These are phyloP conservation scores for Xylaria hypoxylon DNA, from an alignment of 2,329 filamentous ascomycete species.

Conservation along the genomic window DNA sequence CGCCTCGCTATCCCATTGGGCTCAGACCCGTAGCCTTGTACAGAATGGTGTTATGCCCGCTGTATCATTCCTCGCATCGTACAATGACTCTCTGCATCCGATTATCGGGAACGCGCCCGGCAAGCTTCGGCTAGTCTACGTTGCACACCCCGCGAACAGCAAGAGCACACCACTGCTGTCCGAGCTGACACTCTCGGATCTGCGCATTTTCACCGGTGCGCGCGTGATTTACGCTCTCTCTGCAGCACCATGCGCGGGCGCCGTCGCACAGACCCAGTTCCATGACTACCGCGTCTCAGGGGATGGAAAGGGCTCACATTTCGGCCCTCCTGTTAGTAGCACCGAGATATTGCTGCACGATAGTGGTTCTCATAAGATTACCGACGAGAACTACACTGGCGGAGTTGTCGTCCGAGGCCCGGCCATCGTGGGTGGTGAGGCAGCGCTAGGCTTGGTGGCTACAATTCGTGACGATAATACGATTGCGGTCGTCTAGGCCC, in stretches of 20 bases:
- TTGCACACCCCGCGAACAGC: conserved; percentile 71
- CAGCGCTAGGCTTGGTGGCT: conserved; percentile 71
- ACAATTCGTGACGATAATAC: conserved; percentile 79
- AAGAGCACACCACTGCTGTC: conserved; percentile 72
- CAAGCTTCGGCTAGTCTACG: conserved; percentile 83
- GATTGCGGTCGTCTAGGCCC: conserved; percentile 64
- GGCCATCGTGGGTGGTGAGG: conserved; percentile 74
- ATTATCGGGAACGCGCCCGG: conserved; percentile 71
- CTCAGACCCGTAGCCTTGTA: conserved; percentile 76
- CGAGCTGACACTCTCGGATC: conserved; percentile 77
- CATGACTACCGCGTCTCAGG: conserved; percentile 81
- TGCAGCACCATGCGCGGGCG: conserved; percentile 84
- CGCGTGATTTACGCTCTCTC: conserved; percentile 88
- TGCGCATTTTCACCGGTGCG: conserved; percentile 83
- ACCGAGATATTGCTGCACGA: conserved; percentile 82
- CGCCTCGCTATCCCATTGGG: conserved; percentile 75
- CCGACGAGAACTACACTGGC: conserved; percentile 70
- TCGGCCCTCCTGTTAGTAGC: conserved; percentile 83
- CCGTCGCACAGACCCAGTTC: conserved; percentile 85
- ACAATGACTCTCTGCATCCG: conserved; percentile 70
- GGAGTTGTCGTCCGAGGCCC: conserved; percentile 80
- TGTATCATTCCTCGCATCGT: conserved; percentile 70
- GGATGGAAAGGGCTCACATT: conserved; percentile 68
- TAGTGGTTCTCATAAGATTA: conserved; percentile 69
- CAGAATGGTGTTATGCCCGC: conserved; percentile 79